These are phyloP conservation scores for Neonectria ditissima DNA, from an alignment of 2,329 filamentous ascomycete genomes.

Conservation along the genomic window DNA sequence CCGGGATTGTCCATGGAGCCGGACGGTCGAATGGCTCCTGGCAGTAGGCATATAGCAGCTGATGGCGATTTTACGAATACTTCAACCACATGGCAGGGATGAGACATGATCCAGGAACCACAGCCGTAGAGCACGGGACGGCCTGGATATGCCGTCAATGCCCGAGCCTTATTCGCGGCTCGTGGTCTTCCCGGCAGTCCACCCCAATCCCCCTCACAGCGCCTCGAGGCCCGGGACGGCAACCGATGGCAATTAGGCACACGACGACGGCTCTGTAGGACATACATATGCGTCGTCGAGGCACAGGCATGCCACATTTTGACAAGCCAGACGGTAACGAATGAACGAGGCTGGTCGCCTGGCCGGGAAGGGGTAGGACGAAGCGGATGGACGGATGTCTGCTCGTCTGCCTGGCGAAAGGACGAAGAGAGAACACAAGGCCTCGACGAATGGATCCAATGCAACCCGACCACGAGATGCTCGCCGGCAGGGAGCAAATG, in stretches of 20 bases:
- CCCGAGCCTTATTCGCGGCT: constrained; percentile 5
- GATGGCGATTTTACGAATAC: background rate
- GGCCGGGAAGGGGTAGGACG: constrained; percentile 5
- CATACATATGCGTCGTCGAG: constrained; percentile 23
- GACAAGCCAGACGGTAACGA: constrained; percentile 9
- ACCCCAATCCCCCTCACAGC: constrained; percentile 4
- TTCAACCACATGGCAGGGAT: constrained; percentile 5
- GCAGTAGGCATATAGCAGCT: background rate
- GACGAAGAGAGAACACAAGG: background rate
- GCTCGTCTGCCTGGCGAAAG: background rate
- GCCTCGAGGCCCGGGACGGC: background rate
- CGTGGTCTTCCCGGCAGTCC: constrained; percentile 1
- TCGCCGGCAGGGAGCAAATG: background rate
- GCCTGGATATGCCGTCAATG: constrained; percentile 15
- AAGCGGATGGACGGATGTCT: constrained; percentile 24
- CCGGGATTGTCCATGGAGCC: constrained; percentile 8
- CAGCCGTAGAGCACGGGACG: background rate
- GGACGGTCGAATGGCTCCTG: constrained; percentile 1
- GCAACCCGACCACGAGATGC: constrained; percentile 13
- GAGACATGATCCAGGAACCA: constrained; percentile 25
- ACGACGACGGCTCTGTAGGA: constrained; percentile 14
- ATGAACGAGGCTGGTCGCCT: background rate
- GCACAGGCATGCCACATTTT: constrained; percentile 7
- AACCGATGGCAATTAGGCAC: constrained; percentile 6
- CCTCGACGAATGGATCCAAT: background rate